Percentiles rank a stretch among this genome's conserved stretches.
These are phyloP conservation scores for Hanseniaspora jakobsenii DNA, from an alignment of 805 yeast genomes.

Conservation along the genomic window DNA sequence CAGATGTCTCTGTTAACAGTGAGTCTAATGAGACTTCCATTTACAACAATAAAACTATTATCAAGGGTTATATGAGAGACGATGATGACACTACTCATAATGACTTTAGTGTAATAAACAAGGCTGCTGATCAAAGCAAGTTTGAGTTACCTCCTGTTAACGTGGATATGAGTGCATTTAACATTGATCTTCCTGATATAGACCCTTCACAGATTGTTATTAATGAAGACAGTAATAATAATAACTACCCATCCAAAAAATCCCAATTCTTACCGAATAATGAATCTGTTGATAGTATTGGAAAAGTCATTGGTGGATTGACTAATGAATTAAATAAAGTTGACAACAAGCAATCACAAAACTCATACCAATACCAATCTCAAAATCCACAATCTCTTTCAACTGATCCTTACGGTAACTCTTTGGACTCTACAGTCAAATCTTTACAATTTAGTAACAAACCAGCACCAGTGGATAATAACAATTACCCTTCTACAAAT, in stretches of 20 bases:
- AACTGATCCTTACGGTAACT: constrained; percentile 2
- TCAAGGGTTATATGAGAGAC: constrained; percentile 13
- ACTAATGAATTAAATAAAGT: constrained; percentile 8
- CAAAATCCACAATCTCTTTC: background rate
- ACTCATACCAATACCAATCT: background rate
- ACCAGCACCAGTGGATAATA: background rate
- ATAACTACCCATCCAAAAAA: too few relatives aligned
- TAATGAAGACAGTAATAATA: background rate
- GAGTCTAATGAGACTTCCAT: constrained; percentile 1
- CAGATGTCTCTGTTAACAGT: background rate
- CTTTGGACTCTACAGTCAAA: constrained; percentile 1
- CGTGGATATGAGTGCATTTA: constrained; percentile 11
- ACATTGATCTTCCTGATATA: constrained; percentile 14
- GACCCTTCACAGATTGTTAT: constrained; percentile 15
- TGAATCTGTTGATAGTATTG: constrained; percentile 4
- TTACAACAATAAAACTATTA: constrained; percentile 10
- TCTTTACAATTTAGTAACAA: constrained; percentile 9
- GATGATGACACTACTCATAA: background rate
- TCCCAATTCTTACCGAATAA: background rate
- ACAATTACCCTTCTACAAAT: background rate
- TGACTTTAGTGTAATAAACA: background rate
- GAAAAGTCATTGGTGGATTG: constrained; percentile 9
- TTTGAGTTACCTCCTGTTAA: constrained; percentile 13
- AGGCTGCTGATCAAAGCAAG: background rate
- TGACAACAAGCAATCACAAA: constrained; percentile 7